phyloP scores from a whole-genome alignment of 306 rosid genomes.

The Purshia tridentata region DNA sequence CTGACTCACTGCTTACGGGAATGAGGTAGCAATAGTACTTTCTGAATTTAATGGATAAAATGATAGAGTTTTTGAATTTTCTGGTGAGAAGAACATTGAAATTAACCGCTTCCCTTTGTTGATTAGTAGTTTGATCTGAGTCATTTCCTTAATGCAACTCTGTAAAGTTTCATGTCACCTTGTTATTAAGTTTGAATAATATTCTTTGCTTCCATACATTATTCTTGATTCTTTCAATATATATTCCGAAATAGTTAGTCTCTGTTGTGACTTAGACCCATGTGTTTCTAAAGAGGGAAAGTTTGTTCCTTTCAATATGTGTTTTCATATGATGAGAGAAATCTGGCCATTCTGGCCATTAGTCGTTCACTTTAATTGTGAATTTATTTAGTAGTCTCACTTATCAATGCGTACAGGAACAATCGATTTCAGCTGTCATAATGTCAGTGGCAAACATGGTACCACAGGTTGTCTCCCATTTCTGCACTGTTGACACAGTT shows the following conservation, averaged over 20 bases:
- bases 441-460: constrained; percentile 76
- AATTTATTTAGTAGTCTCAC: constrained; percentile 7
- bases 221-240: neutral
- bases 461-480: constrained; percentile 74
- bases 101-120: neutral
- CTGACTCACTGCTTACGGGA: constrained; percentile 20
- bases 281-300: neutral
- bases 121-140: neutral
- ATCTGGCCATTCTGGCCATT: neutral
- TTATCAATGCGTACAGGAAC: constrained; percentile 62
- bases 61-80: neutral
- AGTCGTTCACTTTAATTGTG: neutral
- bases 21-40: neutral
- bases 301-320: neutral
- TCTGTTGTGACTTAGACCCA: neutral
- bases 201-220: neutral
- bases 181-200: neutral
- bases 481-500: neutral
- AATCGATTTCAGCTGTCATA: constrained; percentile 77
- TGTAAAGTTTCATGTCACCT: neutral
- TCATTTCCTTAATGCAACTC: neutral
- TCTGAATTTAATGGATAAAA: neutral
- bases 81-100: neutral
- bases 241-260: neutral
- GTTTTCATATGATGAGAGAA: neutral